These are phyloP conservation scores for Leucocoprinus birnbaumii DNA, from an alignment of 768 basidiomycete genomes.

Conservation along the genomic window DNA sequence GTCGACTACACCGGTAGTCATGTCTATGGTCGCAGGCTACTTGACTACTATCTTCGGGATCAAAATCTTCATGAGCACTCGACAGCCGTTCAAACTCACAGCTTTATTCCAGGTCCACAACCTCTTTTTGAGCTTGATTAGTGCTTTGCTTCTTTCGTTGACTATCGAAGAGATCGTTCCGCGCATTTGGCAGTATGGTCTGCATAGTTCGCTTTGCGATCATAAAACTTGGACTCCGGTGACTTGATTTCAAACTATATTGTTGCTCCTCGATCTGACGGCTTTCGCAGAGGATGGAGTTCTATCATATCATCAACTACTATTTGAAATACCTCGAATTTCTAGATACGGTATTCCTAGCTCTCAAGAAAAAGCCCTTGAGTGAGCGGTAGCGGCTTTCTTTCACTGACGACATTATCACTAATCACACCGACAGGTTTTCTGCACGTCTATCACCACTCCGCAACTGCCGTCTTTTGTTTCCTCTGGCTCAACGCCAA, in stretches of 20 bases:
- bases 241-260: constrained; percentile 32
- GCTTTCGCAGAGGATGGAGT: constrained; percentile 70
- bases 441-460: constrained; percentile 98
- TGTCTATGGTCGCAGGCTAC: constrained; percentile 69
- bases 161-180: constrained; percentile 92
- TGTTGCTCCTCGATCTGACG: constrained; percentile 7
- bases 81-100: constrained; percentile 71
- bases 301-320: constrained; percentile 99
- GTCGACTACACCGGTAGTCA: constrained; percentile 76
- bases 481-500: constrained; percentile 92
- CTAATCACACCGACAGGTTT: constrained; percentile 81
- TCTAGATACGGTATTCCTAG: constrained; percentile 94
- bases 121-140: constrained; percentile 80
- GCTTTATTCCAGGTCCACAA: constrained; percentile 90
- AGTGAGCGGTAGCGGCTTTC: constrained; percentile 45
- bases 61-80: constrained; percentile 79
- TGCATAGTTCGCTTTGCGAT: constrained; percentile 78
- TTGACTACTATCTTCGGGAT: constrained; percentile 85
- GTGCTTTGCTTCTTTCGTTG: constrained; percentile 75
- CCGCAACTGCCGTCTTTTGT: constrained; percentile 93
- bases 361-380: constrained; percentile 96
- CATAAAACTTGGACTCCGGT: constrained; percentile 84
- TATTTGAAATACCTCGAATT: constrained; percentile 98
- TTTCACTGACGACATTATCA: constrained; percentile 10
- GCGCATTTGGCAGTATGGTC: constrained; percentile 67